Evolutionary conservation across 768 basidiomycete species (phyloP).

Genomic region (Rhizopogon vulgaris): DNA sequence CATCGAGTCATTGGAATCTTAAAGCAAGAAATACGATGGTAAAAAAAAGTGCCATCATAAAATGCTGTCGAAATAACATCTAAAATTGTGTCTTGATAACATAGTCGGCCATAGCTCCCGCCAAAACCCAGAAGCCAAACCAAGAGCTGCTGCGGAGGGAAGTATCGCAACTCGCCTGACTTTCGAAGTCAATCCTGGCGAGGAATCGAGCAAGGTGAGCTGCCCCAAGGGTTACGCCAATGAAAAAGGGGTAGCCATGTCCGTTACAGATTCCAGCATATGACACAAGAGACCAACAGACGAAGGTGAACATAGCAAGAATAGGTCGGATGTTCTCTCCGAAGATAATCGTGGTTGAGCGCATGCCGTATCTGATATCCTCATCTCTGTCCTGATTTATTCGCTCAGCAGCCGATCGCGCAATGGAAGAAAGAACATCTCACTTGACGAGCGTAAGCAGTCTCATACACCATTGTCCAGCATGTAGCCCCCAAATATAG

Average conservation of each 20-base stretch:
- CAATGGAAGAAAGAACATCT: not conserved
- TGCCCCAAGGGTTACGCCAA: not conserved
- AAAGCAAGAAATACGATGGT: no score
- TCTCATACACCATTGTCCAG: not conserved
- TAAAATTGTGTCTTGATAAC: no score
- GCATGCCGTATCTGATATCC: constrained; percentile 63
- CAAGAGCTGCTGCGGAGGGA: no score
- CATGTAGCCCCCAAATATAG: not conserved
- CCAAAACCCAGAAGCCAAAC: no score
- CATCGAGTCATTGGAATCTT: no score
- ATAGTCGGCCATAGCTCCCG: no score
- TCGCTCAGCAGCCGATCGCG: not conserved
- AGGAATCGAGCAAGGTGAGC: not conserved
- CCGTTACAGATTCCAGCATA: constrained; percentile 41
- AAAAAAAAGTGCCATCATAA: no score
- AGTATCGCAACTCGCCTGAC: no score
- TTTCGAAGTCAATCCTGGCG: not conserved
- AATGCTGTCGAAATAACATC: no score
- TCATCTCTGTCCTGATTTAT: constrained; percentile 58
- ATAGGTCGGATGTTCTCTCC: constrained; percentile 53
- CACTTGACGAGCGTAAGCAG: not conserved
- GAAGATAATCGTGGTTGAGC: constrained; percentile 71
- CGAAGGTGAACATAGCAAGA: constrained; percentile 46
- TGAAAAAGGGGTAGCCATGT: constrained; percentile 19
- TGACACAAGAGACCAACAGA: constrained; percentile 35